Percentiles rank a stretch among this genome's conserved stretches.
Evolutionary conservation across 805 yeast genomes (phyloP).

Genomic region (Kregervanrija fluxuum): DNA sequence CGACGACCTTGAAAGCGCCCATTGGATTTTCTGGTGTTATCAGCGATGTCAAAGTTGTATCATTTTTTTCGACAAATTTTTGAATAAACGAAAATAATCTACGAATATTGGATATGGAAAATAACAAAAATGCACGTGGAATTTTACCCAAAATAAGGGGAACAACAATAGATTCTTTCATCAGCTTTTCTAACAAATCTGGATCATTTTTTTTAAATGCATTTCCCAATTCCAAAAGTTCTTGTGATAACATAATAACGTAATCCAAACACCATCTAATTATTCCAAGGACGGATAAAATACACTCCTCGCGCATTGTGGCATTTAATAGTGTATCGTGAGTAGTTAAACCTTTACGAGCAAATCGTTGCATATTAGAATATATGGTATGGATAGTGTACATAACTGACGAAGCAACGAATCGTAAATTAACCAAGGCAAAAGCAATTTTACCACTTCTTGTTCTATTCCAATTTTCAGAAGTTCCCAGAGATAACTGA

Average conservation of each 20-base stretch:
- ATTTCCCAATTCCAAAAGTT: conserved; percentile 42
- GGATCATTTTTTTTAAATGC: conserved; percentile 20
- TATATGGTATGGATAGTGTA: conserved; percentile 51
- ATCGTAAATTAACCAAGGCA: conserved; percentile 59
- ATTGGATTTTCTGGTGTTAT: conserved; percentile 25
- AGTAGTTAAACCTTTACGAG: conserved; percentile 44
- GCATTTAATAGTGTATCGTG: conserved; percentile 37
- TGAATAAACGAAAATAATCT: conserved; percentile 51
- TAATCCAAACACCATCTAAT: conserved; percentile 84
- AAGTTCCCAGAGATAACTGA: conserved; percentile 58
- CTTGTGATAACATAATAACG: conserved; percentile 65
- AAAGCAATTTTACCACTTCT: conserved; percentile 46
- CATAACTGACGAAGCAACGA: conserved; percentile 66
- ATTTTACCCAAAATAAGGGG: conserved; percentile 62
- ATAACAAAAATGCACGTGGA: conserved; percentile 59
- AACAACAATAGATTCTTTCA: conserved; percentile 34
- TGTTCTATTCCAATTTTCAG: conserved; percentile 30
- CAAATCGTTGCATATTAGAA: conserved; percentile 54
- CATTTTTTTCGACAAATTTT: conserved; percentile 48
- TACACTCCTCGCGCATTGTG: conserved; percentile 50
- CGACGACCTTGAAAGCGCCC: conserved; percentile 24
- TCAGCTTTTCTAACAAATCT: conserved; percentile 14
- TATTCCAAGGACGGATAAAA: conserved; percentile 64
- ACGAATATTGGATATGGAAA: conserved; percentile 60
- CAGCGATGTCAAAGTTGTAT: conserved; percentile 24